Base-by-base conservation (phyloP, 352 stramenopile species). In the Pythium pyrilobum region DNA sequence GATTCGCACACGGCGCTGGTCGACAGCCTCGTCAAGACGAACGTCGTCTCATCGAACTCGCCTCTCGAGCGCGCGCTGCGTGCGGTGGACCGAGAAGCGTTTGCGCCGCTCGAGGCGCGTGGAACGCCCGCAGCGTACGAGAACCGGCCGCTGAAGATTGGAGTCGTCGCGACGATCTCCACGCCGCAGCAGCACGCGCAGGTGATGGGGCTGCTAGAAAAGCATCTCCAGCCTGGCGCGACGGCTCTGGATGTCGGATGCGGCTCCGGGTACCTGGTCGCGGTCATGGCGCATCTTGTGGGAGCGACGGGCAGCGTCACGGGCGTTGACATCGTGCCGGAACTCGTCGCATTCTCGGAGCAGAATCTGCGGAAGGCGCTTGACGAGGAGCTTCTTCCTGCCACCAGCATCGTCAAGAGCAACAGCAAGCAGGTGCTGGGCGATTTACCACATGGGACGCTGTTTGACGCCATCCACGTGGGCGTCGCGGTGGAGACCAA, bases 131-230 rank as follows among this genome's bases (percentile, higher is more conserved):
- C 73, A 16, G 64, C 71, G 54, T 94, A 94, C 44, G 72, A 73
- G 16, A 94, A 94, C 48, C 75, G 71, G 0, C 81, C 84, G 13
- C 62, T 94, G 24, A 86, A 85, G 50, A 91, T 94, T 61, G 81
- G 74, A 6, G 70, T 72, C 27, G 68, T 91, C 29, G 84, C 84
- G 37, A 94, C 84, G 9, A 94, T 94, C 48, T 94, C 84, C 29
- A 94, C 84, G 13, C 84, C 84, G 15, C 84, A 94, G 62, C 84
- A 92, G 44, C 84, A 94, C 40, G 84, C 84, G 25, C 77, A 91
- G 59, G 81, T 92, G 12, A 48, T 94, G 50, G 61, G 70, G 16
- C 46, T 87, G n/a, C 47, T 94, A 0, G 77, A 85, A 46, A 41
- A 64, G 20, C 81, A 92, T 32, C 49, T 94, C 48, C 67, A 86